These are phyloP conservation scores for Phytophthora cryptogea DNA, from an alignment of 352 stramenopile species.

Conservation along the genomic window DNA sequence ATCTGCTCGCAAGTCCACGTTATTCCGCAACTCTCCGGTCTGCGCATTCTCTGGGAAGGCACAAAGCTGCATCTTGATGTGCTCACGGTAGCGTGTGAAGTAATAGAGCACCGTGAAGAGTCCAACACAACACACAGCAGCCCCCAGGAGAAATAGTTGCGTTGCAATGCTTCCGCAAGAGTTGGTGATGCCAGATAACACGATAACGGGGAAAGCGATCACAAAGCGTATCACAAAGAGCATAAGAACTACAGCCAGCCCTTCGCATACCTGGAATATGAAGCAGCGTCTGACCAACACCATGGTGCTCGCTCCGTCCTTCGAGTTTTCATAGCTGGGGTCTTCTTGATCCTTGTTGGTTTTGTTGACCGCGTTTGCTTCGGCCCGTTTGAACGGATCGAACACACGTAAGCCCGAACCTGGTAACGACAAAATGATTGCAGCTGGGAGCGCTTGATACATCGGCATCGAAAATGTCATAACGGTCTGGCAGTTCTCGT, in stretches of 20 bases:
- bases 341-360: neutral
- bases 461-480: slow-evolving; percentile 60
- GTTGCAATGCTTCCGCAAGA: slow-evolving; percentile 42
- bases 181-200: slow-evolving; percentile 69
- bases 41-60: slow-evolving; percentile 73
- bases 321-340: neutral
- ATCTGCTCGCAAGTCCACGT: slow-evolving; percentile 34
- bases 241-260: slow-evolving; percentile 51
- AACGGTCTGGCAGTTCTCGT: slow-evolving; percentile 58
- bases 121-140: slow-evolving; percentile 45
- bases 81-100: slow-evolving; percentile 75
- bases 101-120: slow-evolving; percentile 62
- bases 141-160: slow-evolving; percentile 51
- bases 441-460: slow-evolving; percentile 54
- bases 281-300: slow-evolving; percentile 60
- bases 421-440: slow-evolving; percentile 55
- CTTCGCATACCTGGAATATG: slow-evolving; percentile 60
- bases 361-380: slow-evolving; percentile 1
- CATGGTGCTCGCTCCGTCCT: slow-evolving; percentile 17
- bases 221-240: slow-evolving; percentile 44
- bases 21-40: slow-evolving; percentile 56
- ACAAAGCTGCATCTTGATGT: slow-evolving; percentile 82
- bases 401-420: slow-evolving; percentile 54
- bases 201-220: slow-evolving; percentile 62
- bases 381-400: slow-evolving; percentile 66